These are phyloP conservation scores for Waitea zeae DNA, from an alignment of 1,284 basidiomycete species.

Conservation along the genomic window DNA sequence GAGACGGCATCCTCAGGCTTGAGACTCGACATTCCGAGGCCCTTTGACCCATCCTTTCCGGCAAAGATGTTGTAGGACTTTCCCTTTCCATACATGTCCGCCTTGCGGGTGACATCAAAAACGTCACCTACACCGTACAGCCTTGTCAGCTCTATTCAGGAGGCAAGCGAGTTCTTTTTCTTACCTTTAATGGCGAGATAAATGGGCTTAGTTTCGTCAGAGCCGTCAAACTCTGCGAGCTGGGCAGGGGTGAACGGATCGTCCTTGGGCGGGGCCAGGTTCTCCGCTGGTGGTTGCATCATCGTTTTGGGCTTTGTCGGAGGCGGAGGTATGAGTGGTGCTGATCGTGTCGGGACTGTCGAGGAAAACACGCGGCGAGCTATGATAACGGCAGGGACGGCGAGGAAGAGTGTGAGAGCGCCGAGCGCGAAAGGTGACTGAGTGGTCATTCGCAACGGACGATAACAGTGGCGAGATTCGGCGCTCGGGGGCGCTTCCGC, in stretches of 20 bases:
- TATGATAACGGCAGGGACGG: too few relatives aligned
- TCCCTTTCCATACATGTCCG: slow-evolving; percentile 67
- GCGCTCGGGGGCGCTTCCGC: too few relatives aligned
- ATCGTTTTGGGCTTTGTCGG: slow-evolving; percentile 39
- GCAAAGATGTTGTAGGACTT: slow-evolving; percentile 62
- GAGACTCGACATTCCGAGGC: slow-evolving; percentile 74
- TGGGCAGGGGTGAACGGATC: slow-evolving; percentile 57
- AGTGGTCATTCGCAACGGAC: too few relatives aligned
- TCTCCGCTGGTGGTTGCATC: slow-evolving; percentile 45
- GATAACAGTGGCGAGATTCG: too few relatives aligned
- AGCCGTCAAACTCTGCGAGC: slow-evolving; percentile 57
- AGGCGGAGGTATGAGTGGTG: too few relatives aligned
- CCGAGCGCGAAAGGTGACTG: too few relatives aligned
- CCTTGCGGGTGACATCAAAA: slow-evolving; percentile 72
- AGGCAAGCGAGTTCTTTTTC: slow-evolving; percentile 7
- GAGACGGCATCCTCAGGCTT: slow-evolving; percentile 78
- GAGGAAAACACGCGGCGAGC: too few relatives aligned
- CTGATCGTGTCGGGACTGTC: too few relatives aligned
- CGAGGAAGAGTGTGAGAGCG: too few relatives aligned
- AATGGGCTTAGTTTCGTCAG: slow-evolving; percentile 46
- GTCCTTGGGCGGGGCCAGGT: slow-evolving; percentile 62
- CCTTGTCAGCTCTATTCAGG: slow-evolving; percentile 1
- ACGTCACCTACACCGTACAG: slow-evolving; percentile 64
- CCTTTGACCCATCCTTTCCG: slow-evolving; percentile 81
- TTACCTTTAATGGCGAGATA: slow-evolving; percentile 82